Evolutionary conservation across 2,329 filamentous ascomycete species (phyloP).

Genomic region (Neopestalotiopsis rosae): DNA sequence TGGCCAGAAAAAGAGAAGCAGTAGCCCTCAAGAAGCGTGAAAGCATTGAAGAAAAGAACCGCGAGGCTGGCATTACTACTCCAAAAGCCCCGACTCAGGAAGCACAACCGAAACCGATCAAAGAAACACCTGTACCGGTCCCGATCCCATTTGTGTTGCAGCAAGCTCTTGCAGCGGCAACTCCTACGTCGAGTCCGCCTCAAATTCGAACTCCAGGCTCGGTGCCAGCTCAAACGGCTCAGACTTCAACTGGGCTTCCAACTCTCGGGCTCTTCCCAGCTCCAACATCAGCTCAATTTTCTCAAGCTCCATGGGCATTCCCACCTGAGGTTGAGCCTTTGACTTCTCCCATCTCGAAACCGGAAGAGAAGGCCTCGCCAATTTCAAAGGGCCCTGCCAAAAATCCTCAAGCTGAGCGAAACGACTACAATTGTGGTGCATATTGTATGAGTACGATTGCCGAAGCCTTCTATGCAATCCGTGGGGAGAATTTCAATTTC

Average conservation of each 20-base stretch:
- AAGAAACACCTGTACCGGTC: conserved; percentile 5
- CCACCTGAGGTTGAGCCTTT: not conserved
- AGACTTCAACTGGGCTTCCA: not conserved
- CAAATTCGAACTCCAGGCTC: not conserved
- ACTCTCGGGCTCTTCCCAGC: not conserved
- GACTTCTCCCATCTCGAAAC: too few relatives aligned
- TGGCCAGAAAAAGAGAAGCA: conserved; percentile 19
- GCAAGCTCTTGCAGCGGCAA: not conserved
- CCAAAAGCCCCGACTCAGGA: conserved; percentile 14
- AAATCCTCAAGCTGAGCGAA: conserved; percentile 37
- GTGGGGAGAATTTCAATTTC: conserved; percentile 36
- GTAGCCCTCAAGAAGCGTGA: conserved; percentile 21
- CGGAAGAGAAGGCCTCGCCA: not conserved
- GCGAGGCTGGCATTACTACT: conserved; percentile 7
- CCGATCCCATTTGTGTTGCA: conserved; percentile 3
- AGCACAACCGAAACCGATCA: not conserved
- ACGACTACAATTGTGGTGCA: conserved; percentile 38
- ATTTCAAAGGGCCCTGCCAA: conserved; percentile 30
- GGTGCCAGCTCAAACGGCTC: not conserved
- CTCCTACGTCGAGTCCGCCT: not conserved
- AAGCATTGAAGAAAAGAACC: conserved; percentile 21
- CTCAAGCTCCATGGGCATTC: not conserved
- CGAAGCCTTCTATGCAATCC: conserved; percentile 36
- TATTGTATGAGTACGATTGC: conserved; percentile 39
- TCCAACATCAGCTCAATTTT: not conserved